These are phyloP conservation scores for Tricharina praecox DNA, from an alignment of 495 filamentous ascomycete genomes.

Conservation along the genomic window DNA sequence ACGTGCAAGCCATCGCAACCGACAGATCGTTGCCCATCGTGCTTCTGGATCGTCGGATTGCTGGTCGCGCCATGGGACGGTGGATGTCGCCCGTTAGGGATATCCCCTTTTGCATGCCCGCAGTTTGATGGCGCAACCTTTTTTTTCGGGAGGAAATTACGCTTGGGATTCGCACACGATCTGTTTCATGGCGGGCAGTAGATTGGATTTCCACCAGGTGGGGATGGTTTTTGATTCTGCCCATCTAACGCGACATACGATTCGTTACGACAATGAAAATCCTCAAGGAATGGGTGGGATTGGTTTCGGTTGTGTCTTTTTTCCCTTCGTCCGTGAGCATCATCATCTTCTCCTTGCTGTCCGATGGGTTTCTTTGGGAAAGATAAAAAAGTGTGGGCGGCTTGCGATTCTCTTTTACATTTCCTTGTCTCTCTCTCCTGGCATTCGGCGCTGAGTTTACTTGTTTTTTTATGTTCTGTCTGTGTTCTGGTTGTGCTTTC, in stretches of 20 bases:
- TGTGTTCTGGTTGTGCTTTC: slow-evolving; percentile 2
- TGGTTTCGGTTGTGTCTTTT: slow-evolving; percentile 1
- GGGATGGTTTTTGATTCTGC: neutral
- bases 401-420: slow-evolving; percentile 18
- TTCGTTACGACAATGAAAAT: neutral
- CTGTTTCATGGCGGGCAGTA: too few species aligned
- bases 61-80: slow-evolving; percentile 20
- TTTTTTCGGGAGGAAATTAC: neutral
- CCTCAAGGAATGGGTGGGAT: neutral
- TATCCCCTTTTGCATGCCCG: slow-evolving; percentile 12
- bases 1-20: slow-evolving; percentile 14
- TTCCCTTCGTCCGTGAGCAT: neutral
- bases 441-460: slow-evolving; percentile 11
- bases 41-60: slow-evolving; percentile 20
- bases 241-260: neutral
- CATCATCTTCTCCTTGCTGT: slow-evolving; percentile 6
- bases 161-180: too few species aligned
- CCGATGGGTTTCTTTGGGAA: slow-evolving; percentile 7
- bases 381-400: slow-evolving; percentile 21
- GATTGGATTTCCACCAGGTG: neutral
- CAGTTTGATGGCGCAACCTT: neutral
- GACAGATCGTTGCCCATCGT: neutral
- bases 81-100: slow-evolving; percentile 19
- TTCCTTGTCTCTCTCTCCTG: slow-evolving; percentile 16
- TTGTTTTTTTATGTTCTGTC: slow-evolving; percentile 9